These are phyloP conservation scores for Boletus semigastroideus DNA, from an alignment of 1,284 basidiomycete genomes.

Conservation along the genomic window DNA sequence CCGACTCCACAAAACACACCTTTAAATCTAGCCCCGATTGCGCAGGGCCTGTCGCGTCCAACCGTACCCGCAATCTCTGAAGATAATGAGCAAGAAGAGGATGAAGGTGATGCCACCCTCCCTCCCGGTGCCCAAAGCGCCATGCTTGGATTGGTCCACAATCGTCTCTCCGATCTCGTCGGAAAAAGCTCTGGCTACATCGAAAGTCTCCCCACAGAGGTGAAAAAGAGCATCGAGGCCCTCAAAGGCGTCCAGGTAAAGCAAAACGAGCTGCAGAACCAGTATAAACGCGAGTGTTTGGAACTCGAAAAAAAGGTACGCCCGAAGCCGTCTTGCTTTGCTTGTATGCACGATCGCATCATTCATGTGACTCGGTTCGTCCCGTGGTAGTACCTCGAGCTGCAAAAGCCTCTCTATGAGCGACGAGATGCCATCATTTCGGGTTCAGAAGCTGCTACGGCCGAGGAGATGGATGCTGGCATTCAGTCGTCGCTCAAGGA, in stretches of 20 bases:
- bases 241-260: conserved; percentile 94
- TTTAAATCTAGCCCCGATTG: conserved; percentile 67
- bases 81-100: conserved; percentile 52
- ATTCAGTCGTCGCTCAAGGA: conserved; percentile 68
- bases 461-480: conserved; percentile 84
- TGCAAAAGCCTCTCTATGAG: conserved; percentile 87
- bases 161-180: conserved; percentile 65
- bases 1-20: conserved; percentile 86
- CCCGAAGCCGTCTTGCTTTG: conserved; percentile 4
- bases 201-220: conserved; percentile 80
- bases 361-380: conserved; percentile 5
- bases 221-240: conserved; percentile 87
- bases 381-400: conserved; percentile 70
- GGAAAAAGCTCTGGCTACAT: conserved; percentile 85
- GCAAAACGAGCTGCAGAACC: conserved; percentile 90
- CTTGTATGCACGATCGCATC: conserved; percentile 8
- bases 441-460: conserved; percentile 74
- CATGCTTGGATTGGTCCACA: conserved; percentile 62
- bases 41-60: conserved; percentile 63
- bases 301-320: conserved; percentile 95
- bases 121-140: conserved; percentile 43
- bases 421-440: conserved; percentile 84
- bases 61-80: conserved; percentile 71
- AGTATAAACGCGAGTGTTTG: conserved; percentile 96
- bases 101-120: conserved; percentile 41